phyloP scores from a whole-genome alignment of 2,329 filamentous ascomycete genomes.

The Monosporascus sp. region DNA sequence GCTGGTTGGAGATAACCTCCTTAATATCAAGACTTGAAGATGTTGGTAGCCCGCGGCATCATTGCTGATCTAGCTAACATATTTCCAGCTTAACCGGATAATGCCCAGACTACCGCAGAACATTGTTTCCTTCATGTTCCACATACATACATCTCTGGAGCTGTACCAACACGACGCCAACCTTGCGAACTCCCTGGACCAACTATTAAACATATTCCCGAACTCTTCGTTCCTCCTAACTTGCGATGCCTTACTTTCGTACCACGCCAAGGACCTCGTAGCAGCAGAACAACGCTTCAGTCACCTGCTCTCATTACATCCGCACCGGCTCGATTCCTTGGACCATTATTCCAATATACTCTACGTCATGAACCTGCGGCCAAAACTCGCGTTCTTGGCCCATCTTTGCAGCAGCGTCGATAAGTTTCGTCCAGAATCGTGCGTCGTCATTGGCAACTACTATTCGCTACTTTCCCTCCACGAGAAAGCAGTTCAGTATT shows the following conservation, averaged over 20 bases:
- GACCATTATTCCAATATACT: constrained; percentile 98
- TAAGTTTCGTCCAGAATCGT: constrained; percentile 94
- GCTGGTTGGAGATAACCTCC: constrained; percentile 87
- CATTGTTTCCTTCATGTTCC: constrained; percentile 90
- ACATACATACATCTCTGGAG: constrained; percentile 84
- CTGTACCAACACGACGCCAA: constrained; percentile 79
- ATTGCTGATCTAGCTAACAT: constrained; percentile 18
- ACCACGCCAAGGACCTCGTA: constrained; percentile 81
- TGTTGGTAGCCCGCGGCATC: constrained; percentile 41
- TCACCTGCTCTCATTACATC: constrained; percentile 70
- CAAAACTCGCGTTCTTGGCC: constrained; percentile 87
- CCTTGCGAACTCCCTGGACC: constrained; percentile 67
- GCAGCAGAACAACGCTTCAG: constrained; percentile 65
- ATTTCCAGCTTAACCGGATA: constrained; percentile 61
- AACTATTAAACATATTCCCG: constrained; percentile 81
- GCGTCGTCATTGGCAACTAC: constrained; percentile 95
- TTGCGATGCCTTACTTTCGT: constrained; percentile 79
- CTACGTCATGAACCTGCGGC: constrained; percentile 82
- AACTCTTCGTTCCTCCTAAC: constrained; percentile 84
- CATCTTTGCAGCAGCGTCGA: constrained; percentile 87
- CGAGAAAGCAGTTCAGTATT: constrained; percentile 97
- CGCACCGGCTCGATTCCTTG: constrained; percentile 75
- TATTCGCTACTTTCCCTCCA: constrained; percentile 92
- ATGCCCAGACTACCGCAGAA: constrained; percentile 74
- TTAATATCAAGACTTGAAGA: constrained; percentile 77